phyloP scores from a whole-genome alignment of 768 basidiomycete genomes.

The Boletus sp. region DNA sequence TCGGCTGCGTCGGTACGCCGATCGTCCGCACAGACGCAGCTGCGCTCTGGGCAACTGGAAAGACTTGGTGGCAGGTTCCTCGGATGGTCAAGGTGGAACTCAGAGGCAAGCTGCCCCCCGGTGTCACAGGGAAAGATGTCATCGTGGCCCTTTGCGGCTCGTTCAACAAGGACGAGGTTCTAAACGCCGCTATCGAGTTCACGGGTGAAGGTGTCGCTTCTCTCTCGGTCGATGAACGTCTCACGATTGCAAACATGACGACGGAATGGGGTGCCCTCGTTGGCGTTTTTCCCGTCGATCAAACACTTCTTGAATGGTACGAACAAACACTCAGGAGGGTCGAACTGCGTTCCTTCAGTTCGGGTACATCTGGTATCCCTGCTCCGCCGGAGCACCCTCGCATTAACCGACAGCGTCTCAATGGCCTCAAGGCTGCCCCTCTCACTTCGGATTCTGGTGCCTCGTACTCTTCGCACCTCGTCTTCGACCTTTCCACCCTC shows the following conservation, averaged over 20 bases:
- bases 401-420: conserved; percentile 70
- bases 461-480: conserved; percentile 80
- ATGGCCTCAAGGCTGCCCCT: conserved; percentile 52
- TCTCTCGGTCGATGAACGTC: conserved; percentile 83
- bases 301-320: conserved; percentile 83
- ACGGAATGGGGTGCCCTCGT: conserved; percentile 99
- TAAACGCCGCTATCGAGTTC: conserved; percentile 97
- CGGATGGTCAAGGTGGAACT: conserved; percentile 95
- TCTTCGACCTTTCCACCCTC: conserved; percentile 89
- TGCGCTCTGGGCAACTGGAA: conserved; percentile 96
- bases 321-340: conserved; percentile 66
- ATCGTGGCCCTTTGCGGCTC: conserved; percentile 95
- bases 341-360: conserved; percentile 72
- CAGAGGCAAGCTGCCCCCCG: conserved; percentile 72
- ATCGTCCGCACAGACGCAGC: conserved; percentile 96
- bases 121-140: conserved; percentile 97
- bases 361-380: conserved; percentile 47
- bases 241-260: conserved; percentile 99
- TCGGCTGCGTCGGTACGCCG: conserved; percentile 95
- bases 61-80: conserved; percentile 99
- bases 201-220: conserved; percentile 80
- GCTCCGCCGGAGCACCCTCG: conserved; percentile 80
- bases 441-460: conserved; percentile 73
- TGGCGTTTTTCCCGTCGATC: conserved; percentile 92
- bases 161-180: conserved; percentile 94